Conservation (phyloP, 805 yeast species). For the Lipomyces lipofer region DNA sequence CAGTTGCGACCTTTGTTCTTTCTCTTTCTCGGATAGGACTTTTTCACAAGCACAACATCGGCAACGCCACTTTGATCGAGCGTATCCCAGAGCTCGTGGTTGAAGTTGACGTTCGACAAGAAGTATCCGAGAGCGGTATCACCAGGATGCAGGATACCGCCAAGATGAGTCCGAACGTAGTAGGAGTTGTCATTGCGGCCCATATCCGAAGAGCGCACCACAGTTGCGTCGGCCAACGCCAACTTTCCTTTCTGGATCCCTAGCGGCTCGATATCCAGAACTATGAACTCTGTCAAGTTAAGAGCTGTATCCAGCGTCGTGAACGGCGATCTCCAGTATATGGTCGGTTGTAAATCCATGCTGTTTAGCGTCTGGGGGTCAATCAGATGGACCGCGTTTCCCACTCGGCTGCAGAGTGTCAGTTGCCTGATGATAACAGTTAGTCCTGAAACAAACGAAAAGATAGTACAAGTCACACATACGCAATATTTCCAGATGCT, state of each 20-base stretch:
- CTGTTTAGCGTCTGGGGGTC: constrained; percentile 80
- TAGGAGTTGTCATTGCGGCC: constrained; percentile 82
- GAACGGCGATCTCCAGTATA: constrained; percentile 84
- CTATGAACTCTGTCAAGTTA: constrained; percentile 80
- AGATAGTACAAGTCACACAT: too few species aligned
- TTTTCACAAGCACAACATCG: constrained; percentile 87
- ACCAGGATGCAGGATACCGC: constrained; percentile 94
- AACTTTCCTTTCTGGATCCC: constrained; percentile 74
- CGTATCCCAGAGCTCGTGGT: constrained; percentile 79
- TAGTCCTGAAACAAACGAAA: too few species aligned
- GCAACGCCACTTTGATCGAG: constrained; percentile 65
- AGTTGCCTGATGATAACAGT: too few species aligned
- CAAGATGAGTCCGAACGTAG: constrained; percentile 87
- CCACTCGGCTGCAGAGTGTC: constrained; percentile 79
- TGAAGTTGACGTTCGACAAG: constrained; percentile 80
- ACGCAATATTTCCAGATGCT: constrained; percentile 76
- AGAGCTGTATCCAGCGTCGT: constrained; percentile 61
- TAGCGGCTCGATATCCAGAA: constrained; percentile 90
- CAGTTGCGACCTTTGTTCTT: constrained; percentile 77
- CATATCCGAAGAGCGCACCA: constrained; percentile 85
- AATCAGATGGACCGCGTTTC: constrained; percentile 80
- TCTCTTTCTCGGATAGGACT: constrained; percentile 75
- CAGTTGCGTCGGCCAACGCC: constrained; percentile 85
- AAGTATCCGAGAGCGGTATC: constrained; percentile 93
- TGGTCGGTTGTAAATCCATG: constrained; percentile 68